Percentiles rank a stretch among this genome's conserved stretches.
Conservation (phyloP, 805 yeast species). For the Myxozyma melibiosi region DNA sequence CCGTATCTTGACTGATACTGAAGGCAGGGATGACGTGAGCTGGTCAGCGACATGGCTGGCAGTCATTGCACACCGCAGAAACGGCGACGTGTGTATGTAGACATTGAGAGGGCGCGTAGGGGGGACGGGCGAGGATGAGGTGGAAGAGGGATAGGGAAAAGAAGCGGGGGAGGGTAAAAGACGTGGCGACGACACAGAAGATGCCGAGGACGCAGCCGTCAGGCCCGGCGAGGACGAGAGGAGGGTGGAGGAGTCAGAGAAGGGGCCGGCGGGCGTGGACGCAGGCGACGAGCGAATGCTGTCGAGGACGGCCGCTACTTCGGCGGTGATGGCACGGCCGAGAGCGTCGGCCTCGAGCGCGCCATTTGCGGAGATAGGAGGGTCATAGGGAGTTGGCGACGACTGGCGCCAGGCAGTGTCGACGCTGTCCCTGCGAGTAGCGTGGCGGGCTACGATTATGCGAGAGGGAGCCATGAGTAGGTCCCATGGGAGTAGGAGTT, state of each 20-base stretch:
- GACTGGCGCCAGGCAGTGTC: constrained; percentile 40
- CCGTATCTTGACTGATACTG: constrained; percentile 27
- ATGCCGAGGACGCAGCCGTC: not conserved
- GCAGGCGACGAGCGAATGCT: constrained; percentile 13
- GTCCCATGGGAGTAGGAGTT: not conserved
- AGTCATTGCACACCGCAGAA: constrained; percentile 45
- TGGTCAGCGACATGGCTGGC: constrained; percentile 38
- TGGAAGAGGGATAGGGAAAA: no score
- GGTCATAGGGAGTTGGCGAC: constrained; percentile 45
- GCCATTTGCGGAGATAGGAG: constrained; percentile 43
- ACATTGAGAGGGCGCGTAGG: constrained; percentile 14
- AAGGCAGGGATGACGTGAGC: not conserved
- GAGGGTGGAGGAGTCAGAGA: constrained; percentile 2
- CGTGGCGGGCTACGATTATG: constrained; percentile 42
- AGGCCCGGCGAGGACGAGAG: constrained; percentile 10
- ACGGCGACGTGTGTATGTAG: constrained; percentile 43
- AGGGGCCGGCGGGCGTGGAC: not conserved
- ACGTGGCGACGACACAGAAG: constrained; percentile 1
- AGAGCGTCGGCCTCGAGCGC: constrained; percentile 37
- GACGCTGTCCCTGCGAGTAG: constrained; percentile 41
- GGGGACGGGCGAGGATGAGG: not conserved
- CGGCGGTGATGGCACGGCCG: constrained; percentile 34
- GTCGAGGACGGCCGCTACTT: constrained; percentile 22
- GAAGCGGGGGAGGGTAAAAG: constrained; percentile 2
- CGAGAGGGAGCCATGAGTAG: constrained; percentile 22